A percentile compares a stretch with the other conserved stretches of the same genome.
Conservation (phyloP, 345 rosid species). For the Geranium rotundifolium region DNA sequence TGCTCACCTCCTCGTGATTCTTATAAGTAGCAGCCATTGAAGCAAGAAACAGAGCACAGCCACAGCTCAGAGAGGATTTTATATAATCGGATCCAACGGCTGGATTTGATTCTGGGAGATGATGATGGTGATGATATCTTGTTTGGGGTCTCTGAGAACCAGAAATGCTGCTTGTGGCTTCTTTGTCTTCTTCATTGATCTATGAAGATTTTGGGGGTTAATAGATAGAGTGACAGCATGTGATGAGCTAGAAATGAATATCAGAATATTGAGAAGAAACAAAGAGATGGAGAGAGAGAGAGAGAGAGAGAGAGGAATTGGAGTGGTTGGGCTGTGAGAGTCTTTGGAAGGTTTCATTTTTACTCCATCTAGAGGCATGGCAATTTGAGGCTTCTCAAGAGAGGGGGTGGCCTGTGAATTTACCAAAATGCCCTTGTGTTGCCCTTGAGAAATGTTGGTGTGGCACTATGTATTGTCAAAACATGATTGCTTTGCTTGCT, state of each 20-base stretch:
- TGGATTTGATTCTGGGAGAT: conserved; percentile 25
- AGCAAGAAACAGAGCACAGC: conserved; percentile 1
- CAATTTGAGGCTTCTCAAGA: too few relatives aligned
- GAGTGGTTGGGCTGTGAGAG: not conserved
- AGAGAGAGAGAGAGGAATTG: conserved; percentile 5
- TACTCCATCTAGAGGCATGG: too few relatives aligned
- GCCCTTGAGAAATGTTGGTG: too few relatives aligned
- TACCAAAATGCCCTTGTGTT: too few relatives aligned
- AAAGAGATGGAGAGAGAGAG: conserved; percentile 9
- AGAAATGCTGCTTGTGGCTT: conserved; percentile 7
- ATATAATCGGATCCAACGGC: conserved; percentile 13
- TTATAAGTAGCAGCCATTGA: conserved; percentile 46
- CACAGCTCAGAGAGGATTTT: not conserved
- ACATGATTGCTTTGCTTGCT: too few relatives aligned
- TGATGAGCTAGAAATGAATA: conserved; percentile 9
- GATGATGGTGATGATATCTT: conserved; percentile 37
- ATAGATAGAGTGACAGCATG: conserved; percentile 23
- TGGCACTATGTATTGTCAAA: too few relatives aligned
- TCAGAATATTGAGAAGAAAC: too few relatives aligned
- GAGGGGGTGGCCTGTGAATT: too few relatives aligned
- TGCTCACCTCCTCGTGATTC: conserved; percentile 20
- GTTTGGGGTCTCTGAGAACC: conserved; percentile 25
- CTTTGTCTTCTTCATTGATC: too few relatives aligned
- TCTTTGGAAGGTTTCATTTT: not conserved
- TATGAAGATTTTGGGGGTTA: not conserved